A percentile compares a stretch with the other conserved stretches of the same genome.
These are phyloP conservation scores for Myxozyma udenii DNA, from an alignment of 805 yeast species.

Conservation along the genomic window DNA sequence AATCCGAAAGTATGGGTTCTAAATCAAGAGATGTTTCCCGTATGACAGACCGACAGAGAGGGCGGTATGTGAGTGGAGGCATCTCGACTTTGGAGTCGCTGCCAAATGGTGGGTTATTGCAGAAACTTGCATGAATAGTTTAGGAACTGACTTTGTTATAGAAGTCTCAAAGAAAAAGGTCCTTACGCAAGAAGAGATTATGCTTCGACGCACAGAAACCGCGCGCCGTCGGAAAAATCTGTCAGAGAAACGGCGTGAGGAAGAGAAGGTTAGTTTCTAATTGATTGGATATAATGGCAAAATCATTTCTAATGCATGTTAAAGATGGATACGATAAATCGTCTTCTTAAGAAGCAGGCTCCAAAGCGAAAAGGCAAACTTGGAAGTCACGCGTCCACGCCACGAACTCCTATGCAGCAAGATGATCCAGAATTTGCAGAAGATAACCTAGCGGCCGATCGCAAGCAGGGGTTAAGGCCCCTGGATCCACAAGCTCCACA, in stretches of 20 bases:
- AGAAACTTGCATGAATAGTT: neutral
- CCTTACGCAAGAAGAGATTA: constrained; percentile 79
- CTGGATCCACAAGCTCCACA: neutral
- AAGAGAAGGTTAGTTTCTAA: constrained; percentile 55
- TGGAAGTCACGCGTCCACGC: constrained; percentile 8
- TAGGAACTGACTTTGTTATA: neutral
- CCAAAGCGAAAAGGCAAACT: constrained; percentile 37
- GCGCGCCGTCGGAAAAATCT: constrained; percentile 86
- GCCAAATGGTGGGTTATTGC: constrained; percentile 12
- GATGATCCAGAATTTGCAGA: neutral
- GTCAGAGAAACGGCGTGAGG: constrained; percentile 77
- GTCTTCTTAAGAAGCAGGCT: constrained; percentile 79
- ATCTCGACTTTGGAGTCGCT: constrained; percentile 31
- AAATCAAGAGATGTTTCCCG: constrained; percentile 29
- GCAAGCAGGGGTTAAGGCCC: neutral
- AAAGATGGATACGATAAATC: constrained; percentile 78
- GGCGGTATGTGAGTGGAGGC: constrained; percentile 32
- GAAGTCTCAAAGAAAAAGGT: constrained; percentile 47
- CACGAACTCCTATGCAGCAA: constrained; percentile 16
- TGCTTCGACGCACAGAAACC: constrained; percentile 76
- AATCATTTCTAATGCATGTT: neutral
- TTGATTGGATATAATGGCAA: neutral
- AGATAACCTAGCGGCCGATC: neutral
- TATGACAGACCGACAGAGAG: constrained; percentile 45
- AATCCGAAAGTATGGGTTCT: constrained; percentile 21